A percentile compares a stretch with the other conserved stretches of the same genome.
phyloP scores from a whole-genome alignment of 108 stramenopile species.

The Fragilaria radians region DNA sequence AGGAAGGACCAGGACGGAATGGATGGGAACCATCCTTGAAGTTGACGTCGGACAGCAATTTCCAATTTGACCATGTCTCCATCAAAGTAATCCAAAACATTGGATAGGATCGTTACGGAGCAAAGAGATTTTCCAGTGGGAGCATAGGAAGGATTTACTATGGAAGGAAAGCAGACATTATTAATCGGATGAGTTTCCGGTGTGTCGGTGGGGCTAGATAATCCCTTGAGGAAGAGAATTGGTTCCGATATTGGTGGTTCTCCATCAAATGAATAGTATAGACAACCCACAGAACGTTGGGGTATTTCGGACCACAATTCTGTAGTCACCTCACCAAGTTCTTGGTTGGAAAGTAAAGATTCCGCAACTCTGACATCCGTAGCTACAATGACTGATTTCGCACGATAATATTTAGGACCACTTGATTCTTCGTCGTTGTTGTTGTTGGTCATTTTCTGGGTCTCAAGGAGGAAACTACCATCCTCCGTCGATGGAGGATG shows the following conservation, averaged over 20 bases:
- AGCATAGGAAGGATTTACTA: constrained; percentile 64
- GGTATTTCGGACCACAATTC: constrained; percentile 34
- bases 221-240: constrained; percentile 74
- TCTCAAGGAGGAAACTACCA: constrained; percentile 5
- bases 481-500: constrained; percentile 15
- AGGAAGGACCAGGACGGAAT: constrained; percentile 52
- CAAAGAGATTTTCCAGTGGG: constrained; percentile 62
- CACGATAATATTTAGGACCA: constrained; percentile 8
- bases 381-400: constrained; percentile 67
- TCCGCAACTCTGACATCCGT: constrained; percentile 58
- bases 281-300: constrained; percentile 65
- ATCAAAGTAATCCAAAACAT: constrained; percentile 44
- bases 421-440: too few species aligned
- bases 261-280: constrained; percentile 70
- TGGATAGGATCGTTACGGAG: constrained; percentile 60
- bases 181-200: constrained; percentile 55
- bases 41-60: constrained; percentile 46
- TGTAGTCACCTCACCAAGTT: constrained; percentile 30
- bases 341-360: constrained; percentile 38
- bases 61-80: constrained; percentile 49
- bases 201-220: constrained; percentile 22
- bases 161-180: constrained; percentile 83
- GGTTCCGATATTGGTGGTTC: constrained; percentile 68
- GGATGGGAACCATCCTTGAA: constrained; percentile 56
- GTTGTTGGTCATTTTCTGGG: too few species aligned